A percentile compares a stretch with the other conserved stretches of the same genome.
phyloP scores from a whole-genome alignment of 163 green algal species.

The Volvox carteri region DNA sequence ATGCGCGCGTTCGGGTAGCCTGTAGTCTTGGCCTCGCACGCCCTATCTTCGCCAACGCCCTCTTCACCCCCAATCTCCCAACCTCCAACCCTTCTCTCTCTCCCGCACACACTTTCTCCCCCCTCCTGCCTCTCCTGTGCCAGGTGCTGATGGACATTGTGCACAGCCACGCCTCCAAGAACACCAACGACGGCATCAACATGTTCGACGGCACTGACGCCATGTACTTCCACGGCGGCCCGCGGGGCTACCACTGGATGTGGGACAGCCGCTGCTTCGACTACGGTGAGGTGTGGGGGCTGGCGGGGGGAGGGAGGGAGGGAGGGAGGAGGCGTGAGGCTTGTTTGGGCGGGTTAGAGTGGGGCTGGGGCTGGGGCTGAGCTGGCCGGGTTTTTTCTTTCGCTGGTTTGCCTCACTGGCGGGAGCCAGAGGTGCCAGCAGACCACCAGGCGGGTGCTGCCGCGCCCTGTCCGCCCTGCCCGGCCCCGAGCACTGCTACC shows the following conservation, averaged over 20 bases:
- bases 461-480: too few species aligned
- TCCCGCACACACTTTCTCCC: background rate
- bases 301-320: background rate
- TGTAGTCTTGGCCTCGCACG: too few species aligned
- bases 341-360: conserved; percentile 1
- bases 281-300: conserved; percentile 80
- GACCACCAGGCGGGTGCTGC: too few species aligned
- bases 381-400: too few species aligned
- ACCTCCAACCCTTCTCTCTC: too few species aligned
- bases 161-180: conserved; percentile 93
- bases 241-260: conserved; percentile 92
- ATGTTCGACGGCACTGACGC: conserved; percentile 94
- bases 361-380: background rate
- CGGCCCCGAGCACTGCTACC: too few species aligned
- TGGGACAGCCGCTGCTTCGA: conserved; percentile 96
- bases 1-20: too few species aligned
- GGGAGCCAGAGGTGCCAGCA: too few species aligned
- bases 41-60: too few species aligned
- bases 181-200: conserved; percentile 96
- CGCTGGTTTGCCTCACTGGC: too few species aligned
- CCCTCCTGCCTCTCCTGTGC: background rate
- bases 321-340: background rate
- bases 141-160: conserved; percentile 96
- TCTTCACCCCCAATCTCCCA: too few species aligned
- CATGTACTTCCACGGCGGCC: conserved; percentile 93